Conservation (phyloP, 345 rosid genomes). For the Populus alba region DNA sequence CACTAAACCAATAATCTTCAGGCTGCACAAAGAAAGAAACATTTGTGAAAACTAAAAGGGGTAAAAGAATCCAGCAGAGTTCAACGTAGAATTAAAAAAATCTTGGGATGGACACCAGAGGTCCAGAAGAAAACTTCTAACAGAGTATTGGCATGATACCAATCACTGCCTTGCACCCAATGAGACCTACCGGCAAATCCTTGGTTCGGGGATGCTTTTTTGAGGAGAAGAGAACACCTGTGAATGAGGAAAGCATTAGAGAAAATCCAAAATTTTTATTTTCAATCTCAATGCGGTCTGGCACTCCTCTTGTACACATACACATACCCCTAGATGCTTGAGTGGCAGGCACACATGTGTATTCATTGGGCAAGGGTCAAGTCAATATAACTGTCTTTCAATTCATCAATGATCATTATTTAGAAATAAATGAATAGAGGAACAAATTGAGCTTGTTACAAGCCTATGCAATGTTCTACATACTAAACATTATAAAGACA, state of each 20-base stretch:
- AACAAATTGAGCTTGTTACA: not conserved
- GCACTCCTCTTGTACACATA: not conserved
- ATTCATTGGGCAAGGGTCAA: not conserved
- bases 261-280: not conserved
- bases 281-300: not conserved
- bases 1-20: constrained; percentile 87
- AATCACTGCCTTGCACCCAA: not conserved
- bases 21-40: constrained; percentile 49
- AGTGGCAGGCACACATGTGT: not conserved
- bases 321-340: not conserved
- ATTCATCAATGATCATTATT: not conserved
- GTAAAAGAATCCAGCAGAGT: not conserved
- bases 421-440: not conserved
- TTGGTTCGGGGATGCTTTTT: constrained; percentile 76
- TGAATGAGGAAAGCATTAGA: not conserved
- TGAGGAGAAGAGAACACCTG: constrained; percentile 79
- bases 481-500: not conserved
- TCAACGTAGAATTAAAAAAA: not conserved
- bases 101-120: not conserved
- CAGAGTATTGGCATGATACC: not conserved
- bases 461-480: not conserved
- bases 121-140: not conserved
- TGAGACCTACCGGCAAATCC: constrained; percentile 57
- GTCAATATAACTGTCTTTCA: not conserved
- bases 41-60: not conserved